A percentile compares a stretch with the other conserved stretches of the same genome.
Evolutionary conservation across 371 early-diverging fungal genomes (phyloP).

Genomic region (Entomophthora muscae): DNA sequence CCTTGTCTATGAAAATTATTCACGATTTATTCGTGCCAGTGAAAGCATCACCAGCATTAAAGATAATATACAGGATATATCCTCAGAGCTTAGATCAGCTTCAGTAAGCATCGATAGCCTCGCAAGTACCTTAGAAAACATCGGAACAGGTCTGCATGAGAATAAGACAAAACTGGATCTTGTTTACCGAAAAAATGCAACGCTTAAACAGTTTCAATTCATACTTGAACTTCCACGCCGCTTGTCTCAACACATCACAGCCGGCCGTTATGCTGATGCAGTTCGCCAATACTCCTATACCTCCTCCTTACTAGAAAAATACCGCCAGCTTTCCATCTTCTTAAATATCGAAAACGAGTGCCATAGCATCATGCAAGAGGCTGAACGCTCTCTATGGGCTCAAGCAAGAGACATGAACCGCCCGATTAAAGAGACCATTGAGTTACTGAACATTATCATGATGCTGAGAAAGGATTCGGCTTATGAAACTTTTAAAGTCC

Average conservation of each 20-base stretch:
- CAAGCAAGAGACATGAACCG: not conserved
- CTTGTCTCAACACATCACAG: not conserved
- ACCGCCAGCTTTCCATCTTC: not conserved
- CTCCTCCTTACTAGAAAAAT: not conserved
- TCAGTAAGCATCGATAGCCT: not conserved
- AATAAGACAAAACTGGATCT: not conserved
- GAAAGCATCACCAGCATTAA: not conserved
- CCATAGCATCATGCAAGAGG: not conserved
- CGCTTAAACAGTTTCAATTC: not conserved
- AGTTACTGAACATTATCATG: not conserved
- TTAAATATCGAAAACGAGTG: not conserved
- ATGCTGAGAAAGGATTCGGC: not conserved
- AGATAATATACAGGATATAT: not conserved
- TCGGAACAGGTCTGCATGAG: not conserved
- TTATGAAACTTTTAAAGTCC: not conserved
- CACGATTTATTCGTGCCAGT: not conserved
- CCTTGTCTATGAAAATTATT: conserved; percentile 7
- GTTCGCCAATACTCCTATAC: not conserved
- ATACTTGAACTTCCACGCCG: not conserved
- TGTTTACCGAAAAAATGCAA: not conserved
- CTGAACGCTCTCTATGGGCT: not conserved
- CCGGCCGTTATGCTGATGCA: not conserved
- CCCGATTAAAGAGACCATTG: not conserved
- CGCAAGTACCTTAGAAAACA: not conserved
- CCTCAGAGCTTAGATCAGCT: not conserved